phyloP scores from a whole-genome alignment of 164 flowering plant genomes.

The Brasenia schreberi region DNA sequence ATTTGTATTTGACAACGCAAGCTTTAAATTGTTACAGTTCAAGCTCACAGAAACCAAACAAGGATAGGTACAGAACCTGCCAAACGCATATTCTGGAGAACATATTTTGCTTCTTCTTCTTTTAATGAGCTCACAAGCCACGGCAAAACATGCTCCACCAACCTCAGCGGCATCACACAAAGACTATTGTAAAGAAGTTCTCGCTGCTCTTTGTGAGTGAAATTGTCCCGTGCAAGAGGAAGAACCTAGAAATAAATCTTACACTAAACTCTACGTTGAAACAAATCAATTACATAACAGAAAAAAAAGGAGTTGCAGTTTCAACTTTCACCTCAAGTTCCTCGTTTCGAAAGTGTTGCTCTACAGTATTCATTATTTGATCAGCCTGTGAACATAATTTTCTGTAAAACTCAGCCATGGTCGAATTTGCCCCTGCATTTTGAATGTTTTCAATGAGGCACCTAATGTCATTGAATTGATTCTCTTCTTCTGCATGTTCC shows the following conservation, averaged over 20 bases:
- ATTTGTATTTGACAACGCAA: too few relatives aligned
- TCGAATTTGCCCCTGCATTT: conserved; percentile 50
- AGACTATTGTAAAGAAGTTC: conserved; percentile 78
- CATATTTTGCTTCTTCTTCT: conserved; percentile 58
- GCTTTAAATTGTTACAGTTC: too few relatives aligned
- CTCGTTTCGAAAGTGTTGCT: conserved; percentile 73
- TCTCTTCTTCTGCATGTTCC: conserved; percentile 91
- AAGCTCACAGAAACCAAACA: too few relatives aligned
- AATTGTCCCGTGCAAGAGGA: conserved; percentile 80
- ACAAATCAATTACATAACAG: background rate
- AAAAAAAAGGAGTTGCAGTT: background rate
- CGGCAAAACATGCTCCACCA: conserved; percentile 81
- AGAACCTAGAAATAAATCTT: conserved; percentile 42
- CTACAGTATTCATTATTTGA: conserved; percentile 66
- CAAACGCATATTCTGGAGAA: conserved; percentile 68
- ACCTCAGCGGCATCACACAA: conserved; percentile 82
- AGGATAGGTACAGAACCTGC: conserved; percentile 42
- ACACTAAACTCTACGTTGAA: background rate
- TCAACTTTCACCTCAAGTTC: conserved; percentile 74
- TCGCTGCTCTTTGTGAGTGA: conserved; percentile 50
- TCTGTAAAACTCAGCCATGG: conserved; percentile 58
- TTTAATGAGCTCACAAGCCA: conserved; percentile 68
- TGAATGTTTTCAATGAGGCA: conserved; percentile 77
- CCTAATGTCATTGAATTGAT: conserved; percentile 66
- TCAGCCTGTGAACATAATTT: conserved; percentile 72